Evolutionary conservation across 305 asterid genomes (phyloP).

Genomic region (Solanum hybrid): DNA sequence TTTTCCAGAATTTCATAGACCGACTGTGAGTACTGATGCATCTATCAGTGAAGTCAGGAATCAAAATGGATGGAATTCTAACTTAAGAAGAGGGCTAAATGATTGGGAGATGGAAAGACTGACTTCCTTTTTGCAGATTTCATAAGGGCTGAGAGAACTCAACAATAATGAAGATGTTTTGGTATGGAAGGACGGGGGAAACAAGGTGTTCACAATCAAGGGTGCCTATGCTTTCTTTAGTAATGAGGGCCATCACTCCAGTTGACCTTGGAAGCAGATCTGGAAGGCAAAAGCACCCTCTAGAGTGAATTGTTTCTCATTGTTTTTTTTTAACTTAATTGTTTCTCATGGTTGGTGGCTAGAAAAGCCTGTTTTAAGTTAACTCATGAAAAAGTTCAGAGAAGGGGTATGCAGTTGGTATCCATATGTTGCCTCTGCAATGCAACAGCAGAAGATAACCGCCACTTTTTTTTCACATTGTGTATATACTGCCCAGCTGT

Average conservation of each 20-base stretch:
- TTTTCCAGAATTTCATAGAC: not conserved
- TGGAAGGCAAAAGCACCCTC: not conserved
- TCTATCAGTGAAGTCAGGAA: not conserved
- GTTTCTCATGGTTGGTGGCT: not conserved
- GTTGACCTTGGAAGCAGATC: not conserved
- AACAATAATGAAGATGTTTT: not conserved
- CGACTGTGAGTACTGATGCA: not conserved
- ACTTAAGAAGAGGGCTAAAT: not conserved
- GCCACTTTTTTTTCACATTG: not conserved
- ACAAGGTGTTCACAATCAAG: not conserved
- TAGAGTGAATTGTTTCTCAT: not conserved
- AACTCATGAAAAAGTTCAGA: not conserved
- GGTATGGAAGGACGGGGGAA: not conserved
- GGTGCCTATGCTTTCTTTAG: not conserved
- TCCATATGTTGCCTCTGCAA: not conserved
- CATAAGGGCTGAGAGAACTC: not conserved
- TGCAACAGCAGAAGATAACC: not conserved
- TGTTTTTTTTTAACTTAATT: not conserved
- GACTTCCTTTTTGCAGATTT: not conserved
- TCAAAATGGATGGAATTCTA: not conserved
- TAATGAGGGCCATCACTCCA: not conserved
- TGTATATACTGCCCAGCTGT: not conserved
- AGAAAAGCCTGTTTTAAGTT: not conserved
- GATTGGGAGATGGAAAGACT: not conserved
- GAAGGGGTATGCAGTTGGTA: not conserved